A percentile compares a stretch with the other conserved stretches of the same genome.
Evolutionary conservation across 805 yeast genomes (phyloP).

Genomic region (Ogataea trehalophila): DNA sequence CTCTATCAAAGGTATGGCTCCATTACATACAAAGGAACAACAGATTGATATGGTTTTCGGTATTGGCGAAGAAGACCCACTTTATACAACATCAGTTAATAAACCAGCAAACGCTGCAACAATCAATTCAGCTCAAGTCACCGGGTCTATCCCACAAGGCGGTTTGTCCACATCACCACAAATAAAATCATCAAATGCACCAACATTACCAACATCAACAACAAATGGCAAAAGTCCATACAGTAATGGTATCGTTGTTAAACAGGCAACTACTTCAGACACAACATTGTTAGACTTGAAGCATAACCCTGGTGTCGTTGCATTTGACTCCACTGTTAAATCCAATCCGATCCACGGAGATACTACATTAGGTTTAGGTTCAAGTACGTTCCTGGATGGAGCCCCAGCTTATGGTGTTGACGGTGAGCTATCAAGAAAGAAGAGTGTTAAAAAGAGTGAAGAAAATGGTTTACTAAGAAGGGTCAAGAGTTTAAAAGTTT

Average conservation of each 20-base stretch:
- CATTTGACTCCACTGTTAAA: constrained; percentile 67
- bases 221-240: constrained; percentile 22
- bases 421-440: constrained; percentile 67
- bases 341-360: constrained; percentile 80
- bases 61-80: constrained; percentile 46
- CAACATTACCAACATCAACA: not conserved
- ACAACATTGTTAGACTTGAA: constrained; percentile 34
- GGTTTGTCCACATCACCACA: not conserved
- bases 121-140: not conserved
- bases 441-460: constrained; percentile 46
- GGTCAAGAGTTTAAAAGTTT: constrained; percentile 85
- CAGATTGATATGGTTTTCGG: constrained; percentile 79
- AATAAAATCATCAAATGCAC: not conserved
- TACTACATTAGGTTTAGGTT: constrained; percentile 83
- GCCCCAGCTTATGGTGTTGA: constrained; percentile 71
- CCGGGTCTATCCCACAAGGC: not conserved
- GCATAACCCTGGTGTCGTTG: constrained; percentile 47
- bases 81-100: constrained; percentile 23
- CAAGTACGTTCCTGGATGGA: constrained; percentile 90
- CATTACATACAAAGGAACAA: constrained; percentile 48
- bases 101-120: not conserved
- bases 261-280: constrained; percentile 23
- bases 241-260: constrained; percentile 29
- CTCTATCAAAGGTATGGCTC: constrained; percentile 66
- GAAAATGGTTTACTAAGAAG: constrained; percentile 61